These are phyloP conservation scores for Platanthera zijinensis DNA, from an alignment of 106 monocot species.

Conservation along the genomic window DNA sequence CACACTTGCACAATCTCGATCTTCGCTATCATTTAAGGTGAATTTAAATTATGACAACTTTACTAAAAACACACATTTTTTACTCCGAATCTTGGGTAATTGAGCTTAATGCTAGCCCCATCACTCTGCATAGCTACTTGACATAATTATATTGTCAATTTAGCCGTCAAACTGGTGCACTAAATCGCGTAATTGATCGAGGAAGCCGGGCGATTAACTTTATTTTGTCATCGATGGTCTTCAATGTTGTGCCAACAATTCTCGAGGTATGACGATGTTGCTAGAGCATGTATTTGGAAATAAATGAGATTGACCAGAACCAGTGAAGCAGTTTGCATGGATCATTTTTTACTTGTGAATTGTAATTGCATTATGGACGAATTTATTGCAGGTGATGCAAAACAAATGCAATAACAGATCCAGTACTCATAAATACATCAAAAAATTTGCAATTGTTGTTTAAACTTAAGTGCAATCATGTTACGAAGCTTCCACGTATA, in stretches of 20 bases:
- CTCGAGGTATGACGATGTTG: constrained; percentile 55
- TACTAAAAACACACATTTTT: not conserved
- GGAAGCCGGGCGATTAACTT: constrained; percentile 98
- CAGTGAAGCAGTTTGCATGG: not conserved
- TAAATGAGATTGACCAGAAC: not conserved
- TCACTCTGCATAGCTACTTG: not conserved
- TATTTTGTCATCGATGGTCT: constrained; percentile 82
- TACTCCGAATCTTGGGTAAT: not conserved
- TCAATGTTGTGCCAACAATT: constrained; percentile 92
- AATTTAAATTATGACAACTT: not conserved
- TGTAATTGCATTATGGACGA: not conserved
- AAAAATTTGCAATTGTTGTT: not conserved
- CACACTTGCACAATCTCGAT: constrained; percentile 89
- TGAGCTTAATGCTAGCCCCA: not conserved
- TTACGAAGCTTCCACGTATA: not conserved
- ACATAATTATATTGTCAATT: constrained; percentile 11
- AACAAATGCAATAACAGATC: not conserved
- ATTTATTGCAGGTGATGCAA: not conserved
- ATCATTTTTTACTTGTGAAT: not conserved
- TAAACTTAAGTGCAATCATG: not conserved
- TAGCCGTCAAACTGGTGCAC: constrained; percentile 97
- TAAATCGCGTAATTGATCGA: constrained; percentile 96
- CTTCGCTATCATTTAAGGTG: constrained; percentile 96
- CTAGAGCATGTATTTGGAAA: not conserved
- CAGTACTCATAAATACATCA: not conserved